Conservation (phyloP, 208 protist genomes). For the Leishmania mexicana region DNA sequence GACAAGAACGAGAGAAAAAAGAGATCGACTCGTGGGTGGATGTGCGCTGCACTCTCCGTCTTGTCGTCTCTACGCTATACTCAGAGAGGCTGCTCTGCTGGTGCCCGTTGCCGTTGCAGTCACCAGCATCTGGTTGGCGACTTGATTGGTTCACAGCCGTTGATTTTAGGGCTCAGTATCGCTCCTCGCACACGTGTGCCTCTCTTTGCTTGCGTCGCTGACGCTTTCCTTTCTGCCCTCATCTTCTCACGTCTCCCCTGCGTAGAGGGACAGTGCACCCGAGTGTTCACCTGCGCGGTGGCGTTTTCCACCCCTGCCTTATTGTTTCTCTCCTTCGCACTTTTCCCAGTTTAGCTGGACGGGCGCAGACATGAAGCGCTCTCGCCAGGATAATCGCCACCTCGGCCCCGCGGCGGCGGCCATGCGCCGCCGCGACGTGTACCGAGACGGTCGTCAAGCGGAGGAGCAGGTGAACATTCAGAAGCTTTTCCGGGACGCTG, state of each 20-base stretch:
- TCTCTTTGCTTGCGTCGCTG: not conserved
- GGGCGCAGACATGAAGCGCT: constrained; percentile 56
- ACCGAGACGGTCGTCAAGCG: constrained; percentile 72
- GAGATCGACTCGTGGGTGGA: not conserved
- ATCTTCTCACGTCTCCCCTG: not conserved
- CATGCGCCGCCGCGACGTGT: constrained; percentile 63
- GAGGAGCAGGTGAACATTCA: constrained; percentile 96
- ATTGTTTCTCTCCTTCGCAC: not conserved
- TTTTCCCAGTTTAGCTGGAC: not conserved
- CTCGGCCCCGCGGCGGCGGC: constrained; percentile 81
- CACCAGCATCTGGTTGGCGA: not conserved
- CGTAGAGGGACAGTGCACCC: not conserved
- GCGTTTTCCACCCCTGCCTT: not conserved
- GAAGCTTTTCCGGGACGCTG: constrained; percentile 97
- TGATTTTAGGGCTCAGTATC: not conserved
- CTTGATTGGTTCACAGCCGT: not conserved
- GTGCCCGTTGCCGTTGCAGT: not conserved
- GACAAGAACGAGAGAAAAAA: not conserved
- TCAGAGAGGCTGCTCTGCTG: not conserved
- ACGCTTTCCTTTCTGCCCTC: not conserved
- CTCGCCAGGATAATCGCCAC: constrained; percentile 36
- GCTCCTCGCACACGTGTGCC: not conserved
- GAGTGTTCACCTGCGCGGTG: not conserved
- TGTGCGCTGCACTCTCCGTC: not conserved
- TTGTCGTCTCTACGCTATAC: not conserved